A percentile compares a stretch with the other conserved stretches of the same genome.
Evolutionary conservation across 345 rosid species (phyloP).

Genomic region (Hibiscus tridactylites): DNA sequence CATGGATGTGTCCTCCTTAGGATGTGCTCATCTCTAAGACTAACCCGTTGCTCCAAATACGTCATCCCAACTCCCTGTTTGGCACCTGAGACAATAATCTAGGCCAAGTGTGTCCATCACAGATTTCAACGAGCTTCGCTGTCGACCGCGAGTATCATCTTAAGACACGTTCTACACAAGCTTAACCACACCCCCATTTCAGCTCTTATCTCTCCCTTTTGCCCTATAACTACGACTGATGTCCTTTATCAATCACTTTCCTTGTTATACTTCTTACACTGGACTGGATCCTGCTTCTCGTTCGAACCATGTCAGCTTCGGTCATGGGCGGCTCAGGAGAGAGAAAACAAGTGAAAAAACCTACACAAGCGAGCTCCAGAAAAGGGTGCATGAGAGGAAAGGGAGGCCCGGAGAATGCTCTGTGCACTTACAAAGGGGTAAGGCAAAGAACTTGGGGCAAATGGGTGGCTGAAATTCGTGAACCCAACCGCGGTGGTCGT

Average conservation of each 20-base stretch:
- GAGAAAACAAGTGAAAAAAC: constrained; percentile 28
- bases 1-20: too few relatives aligned
- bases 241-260: constrained; percentile 7
- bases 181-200: not conserved
- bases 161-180: constrained; percentile 39
- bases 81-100: not conserved
- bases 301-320: constrained; percentile 10
- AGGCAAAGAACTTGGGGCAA: constrained; percentile 99
- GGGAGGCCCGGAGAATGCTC: constrained; percentile 93
- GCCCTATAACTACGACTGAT: not conserved
- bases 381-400: constrained; percentile 99
- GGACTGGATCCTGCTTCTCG: not conserved
- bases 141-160: constrained; percentile 34
- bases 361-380: constrained; percentile 76
- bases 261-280: not conserved
- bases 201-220: not conserved
- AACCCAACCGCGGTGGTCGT: constrained; percentile 91
- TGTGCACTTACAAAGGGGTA: constrained; percentile 90
- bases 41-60: too few relatives aligned
- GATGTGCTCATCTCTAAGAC: too few relatives aligned
- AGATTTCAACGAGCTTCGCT: constrained; percentile 7
- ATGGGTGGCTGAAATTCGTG: constrained; percentile 99
- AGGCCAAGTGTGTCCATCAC: constrained; percentile 13
- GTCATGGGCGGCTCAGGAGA: not conserved
- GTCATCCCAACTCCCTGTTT: too few relatives aligned